Conservation (phyloP, 2,329 filamentous ascomycete genomes). For the Diaporthe sp. region DNA sequence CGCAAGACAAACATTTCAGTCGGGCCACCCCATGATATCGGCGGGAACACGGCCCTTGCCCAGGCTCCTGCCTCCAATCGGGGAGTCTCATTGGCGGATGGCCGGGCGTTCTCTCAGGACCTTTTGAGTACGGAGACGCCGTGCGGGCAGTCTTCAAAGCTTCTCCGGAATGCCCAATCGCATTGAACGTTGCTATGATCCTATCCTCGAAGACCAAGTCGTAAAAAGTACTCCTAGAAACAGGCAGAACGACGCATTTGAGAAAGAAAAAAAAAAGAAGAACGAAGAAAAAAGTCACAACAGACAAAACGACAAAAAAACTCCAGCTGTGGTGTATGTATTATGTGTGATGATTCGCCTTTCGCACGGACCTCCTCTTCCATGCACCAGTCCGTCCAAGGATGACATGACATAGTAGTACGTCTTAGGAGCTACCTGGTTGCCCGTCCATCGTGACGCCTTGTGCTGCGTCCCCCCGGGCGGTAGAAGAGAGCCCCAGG, state of each 20-base stretch:
- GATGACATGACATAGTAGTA: constrained; percentile 22
- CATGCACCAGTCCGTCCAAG: constrained; percentile 20
- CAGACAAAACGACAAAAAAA: constrained; percentile 24
- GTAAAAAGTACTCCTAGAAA: constrained; percentile 20
- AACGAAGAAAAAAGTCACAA: constrained; percentile 24
- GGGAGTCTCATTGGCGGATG: neutral
- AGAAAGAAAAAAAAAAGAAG: neutral
- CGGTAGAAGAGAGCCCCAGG: constrained; percentile 29
- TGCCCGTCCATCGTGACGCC: constrained; percentile 28
- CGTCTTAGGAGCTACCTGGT: constrained; percentile 31
- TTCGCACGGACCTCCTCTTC: constrained; percentile 4
- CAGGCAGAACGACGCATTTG: constrained; percentile 25
- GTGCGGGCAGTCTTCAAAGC: neutral
- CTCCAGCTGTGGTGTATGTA: constrained; percentile 34
- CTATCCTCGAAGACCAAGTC: constrained; percentile 26
- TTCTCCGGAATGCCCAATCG: constrained; percentile 3
- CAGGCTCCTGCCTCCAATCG: neutral
- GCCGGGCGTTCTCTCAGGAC: neutral
- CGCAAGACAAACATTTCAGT: neutral
- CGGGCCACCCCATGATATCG: neutral
- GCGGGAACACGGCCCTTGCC: neutral
- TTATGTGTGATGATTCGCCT: constrained; percentile 35
- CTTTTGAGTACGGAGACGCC: neutral
- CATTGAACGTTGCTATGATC: constrained; percentile 31
- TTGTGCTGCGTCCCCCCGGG: constrained; percentile 22